Evolutionary conservation across 2,329 filamentous ascomycete genomes (phyloP), one percentile per base, ranked within the genome.

Genomic region (Ceratocystis papillata): DNA sequence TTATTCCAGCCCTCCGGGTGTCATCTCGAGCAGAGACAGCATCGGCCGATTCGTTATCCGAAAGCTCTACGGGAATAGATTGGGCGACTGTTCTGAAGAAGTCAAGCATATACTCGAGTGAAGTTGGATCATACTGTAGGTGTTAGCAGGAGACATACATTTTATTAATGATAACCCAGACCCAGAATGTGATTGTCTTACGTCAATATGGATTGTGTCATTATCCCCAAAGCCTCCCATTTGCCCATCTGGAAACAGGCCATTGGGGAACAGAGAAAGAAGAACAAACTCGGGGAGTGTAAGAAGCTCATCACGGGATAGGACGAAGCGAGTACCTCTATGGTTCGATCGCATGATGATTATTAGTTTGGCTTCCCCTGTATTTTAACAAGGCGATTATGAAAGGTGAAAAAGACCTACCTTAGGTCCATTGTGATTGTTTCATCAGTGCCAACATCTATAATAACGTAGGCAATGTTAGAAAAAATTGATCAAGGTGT

Each of bases 21-120:
- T 79, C 95, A 82, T 79, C 87, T 78, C 72, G 87, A 65, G 76
- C 68, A 72, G 85, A 85, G 76, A 90, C 81, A 3, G 88, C 85
- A 74, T 95, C 91, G 69, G 89, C 85, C 20, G 83, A 81, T 20
- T 68, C 63, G 15, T n/a, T 63, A 25, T 67, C 67, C 2, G 63
- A 62, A 15, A 68, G 22, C 33, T 68, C 67, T 37, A 60, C 20
- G 53, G 90, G 90, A 70, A 99, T 97, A n/a, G 92, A 94, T 76
- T 96, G 91, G 65, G 94, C 94, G 69, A 99, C 93, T 70, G 87
- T 87, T 70, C 94, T 88, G 80, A 99, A 99, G 77, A 99, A 99
- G 72, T 96, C 93, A 70, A 99, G 84, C 94, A 99, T 99, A 79
- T 97, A 99, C 77, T 97, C 91, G 65, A 99, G 84, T 61, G 93